A percentile compares a stretch with the other conserved stretches of the same genome.
These are phyloP conservation scores for Cylindrotheca fusiformis DNA, from an alignment of 108 stramenopile species.

Conservation along the genomic window DNA sequence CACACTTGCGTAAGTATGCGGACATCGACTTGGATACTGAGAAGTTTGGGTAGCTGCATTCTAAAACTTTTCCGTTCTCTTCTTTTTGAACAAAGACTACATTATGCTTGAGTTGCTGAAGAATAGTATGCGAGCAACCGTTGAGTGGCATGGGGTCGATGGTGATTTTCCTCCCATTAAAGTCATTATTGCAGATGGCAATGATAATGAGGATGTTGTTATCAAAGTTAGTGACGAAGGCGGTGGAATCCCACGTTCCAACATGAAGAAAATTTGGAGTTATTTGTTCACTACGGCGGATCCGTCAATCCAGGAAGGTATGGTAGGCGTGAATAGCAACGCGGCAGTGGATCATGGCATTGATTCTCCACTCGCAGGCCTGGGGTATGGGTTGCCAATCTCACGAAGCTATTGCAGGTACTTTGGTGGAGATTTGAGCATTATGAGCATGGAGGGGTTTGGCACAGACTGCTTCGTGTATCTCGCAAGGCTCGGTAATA, in stretches of 20 bases:
- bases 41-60: background rate
- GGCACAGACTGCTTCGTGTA: constrained; percentile 99
- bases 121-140: constrained; percentile 98
- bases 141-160: constrained; percentile 93
- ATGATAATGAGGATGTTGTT: constrained; percentile 98
- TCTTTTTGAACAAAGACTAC: constrained; percentile 60
- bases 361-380: constrained; percentile 95
- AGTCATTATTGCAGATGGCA: constrained; percentile 97
- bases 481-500: constrained; percentile 81
- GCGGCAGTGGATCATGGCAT: constrained; percentile 84
- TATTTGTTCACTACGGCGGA: constrained; percentile 93
- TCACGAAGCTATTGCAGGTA: constrained; percentile 94
- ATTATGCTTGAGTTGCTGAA: constrained; percentile 97
- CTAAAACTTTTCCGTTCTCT: background rate
- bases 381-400: constrained; percentile 98
- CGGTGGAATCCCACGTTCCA: constrained; percentile 95
- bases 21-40: background rate
- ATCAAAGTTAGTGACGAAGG: constrained; percentile 99
- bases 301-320: constrained; percentile 80
- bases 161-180: constrained; percentile 91
- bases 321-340: constrained; percentile 35
- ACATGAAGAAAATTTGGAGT: constrained; percentile 94
- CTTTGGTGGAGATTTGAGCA: constrained; percentile 96
- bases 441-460: constrained; percentile 99
- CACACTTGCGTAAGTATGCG: constrained; percentile 64